phyloP scores from a whole-genome alignment of 2,329 filamentous ascomycete species.

The Claviceps humidiphila region DNA sequence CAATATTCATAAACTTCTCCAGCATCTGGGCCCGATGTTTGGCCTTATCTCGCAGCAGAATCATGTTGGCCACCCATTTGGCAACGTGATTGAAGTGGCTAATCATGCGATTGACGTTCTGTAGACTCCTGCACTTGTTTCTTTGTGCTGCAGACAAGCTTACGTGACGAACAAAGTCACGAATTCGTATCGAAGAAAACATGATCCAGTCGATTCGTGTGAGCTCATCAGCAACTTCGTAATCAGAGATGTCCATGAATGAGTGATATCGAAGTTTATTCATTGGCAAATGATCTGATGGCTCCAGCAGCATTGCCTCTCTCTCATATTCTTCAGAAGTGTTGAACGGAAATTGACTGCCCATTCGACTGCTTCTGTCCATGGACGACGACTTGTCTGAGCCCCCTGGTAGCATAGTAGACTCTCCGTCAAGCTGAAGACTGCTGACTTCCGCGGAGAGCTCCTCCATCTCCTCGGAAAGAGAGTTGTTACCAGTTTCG shows the following conservation, averaged over 20 bases:
- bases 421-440: slow-evolving; percentile 34
- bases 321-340: slow-evolving; percentile 68
- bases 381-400: slow-evolving; percentile 29
- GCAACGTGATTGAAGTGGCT: slow-evolving; percentile 81
- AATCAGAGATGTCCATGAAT: slow-evolving; percentile 76
- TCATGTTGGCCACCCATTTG: slow-evolving; percentile 70
- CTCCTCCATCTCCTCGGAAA: slow-evolving; percentile 27
- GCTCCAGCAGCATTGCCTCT: slow-evolving; percentile 59
- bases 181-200: slow-evolving; percentile 87
- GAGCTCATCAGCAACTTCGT: slow-evolving; percentile 79
- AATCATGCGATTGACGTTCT: slow-evolving; percentile 89
- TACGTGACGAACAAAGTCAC: slow-evolving; percentile 86
- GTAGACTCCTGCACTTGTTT: slow-evolving; percentile 62
- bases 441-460: slow-evolving; percentile 30
- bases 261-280: slow-evolving; percentile 81
- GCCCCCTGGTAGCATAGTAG: slow-evolving; percentile 31
- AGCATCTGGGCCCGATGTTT: slow-evolving; percentile 86
- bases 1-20: slow-evolving; percentile 91
- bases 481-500: slow-evolving; percentile 19
- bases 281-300: slow-evolving; percentile 54
- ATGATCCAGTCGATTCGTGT: slow-evolving; percentile 97
- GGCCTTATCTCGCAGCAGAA: slow-evolving; percentile 82
- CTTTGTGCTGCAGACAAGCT: slow-evolving; percentile 59
- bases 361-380: slow-evolving; percentile 24
- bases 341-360: slow-evolving; percentile 43